Evolutionary conservation across 306 rosid species (phyloP).

Genomic region (Casuarina glauca): DNA sequence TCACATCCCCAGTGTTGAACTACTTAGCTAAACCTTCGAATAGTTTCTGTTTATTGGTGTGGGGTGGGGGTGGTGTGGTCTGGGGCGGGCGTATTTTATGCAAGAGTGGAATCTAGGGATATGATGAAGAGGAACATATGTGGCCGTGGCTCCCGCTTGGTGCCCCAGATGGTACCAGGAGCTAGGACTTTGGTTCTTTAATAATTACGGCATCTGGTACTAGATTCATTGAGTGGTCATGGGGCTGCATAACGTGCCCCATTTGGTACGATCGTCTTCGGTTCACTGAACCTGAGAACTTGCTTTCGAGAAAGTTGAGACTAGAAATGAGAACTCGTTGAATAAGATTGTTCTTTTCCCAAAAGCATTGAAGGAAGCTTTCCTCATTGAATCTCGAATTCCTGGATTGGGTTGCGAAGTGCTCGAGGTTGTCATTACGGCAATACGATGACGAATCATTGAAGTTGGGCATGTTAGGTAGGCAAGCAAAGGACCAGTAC

Average conservation of each 20-base stretch:
- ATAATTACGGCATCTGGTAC: not conserved
- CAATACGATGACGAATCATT: not conserved
- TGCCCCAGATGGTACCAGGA: constrained; percentile 1
- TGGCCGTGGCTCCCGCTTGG: not conserved
- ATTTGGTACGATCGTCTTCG: not conserved
- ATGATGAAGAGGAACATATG: not conserved
- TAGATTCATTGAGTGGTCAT: not conserved
- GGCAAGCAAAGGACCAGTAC: not conserved
- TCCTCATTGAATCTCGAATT: no score
- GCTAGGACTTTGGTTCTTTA: not conserved
- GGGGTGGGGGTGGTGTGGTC: no score
- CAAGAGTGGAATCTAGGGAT: not conserved
- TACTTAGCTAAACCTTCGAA: no score
- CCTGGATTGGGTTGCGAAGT: no score
- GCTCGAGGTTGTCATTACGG: no score
- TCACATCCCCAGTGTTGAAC: no score
- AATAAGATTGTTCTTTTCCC: no score
- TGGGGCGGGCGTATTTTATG: no score
- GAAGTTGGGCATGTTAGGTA: not conserved
- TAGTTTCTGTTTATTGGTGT: no score
- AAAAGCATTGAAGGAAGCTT: no score
- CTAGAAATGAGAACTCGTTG: no score
- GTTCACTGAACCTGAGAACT: not conserved
- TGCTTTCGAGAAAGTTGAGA: not conserved
- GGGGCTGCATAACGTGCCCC: not conserved